Evolutionary conservation across 129 eudicot genomes (phyloP).

Genomic region (Lactuca sativa): DNA sequence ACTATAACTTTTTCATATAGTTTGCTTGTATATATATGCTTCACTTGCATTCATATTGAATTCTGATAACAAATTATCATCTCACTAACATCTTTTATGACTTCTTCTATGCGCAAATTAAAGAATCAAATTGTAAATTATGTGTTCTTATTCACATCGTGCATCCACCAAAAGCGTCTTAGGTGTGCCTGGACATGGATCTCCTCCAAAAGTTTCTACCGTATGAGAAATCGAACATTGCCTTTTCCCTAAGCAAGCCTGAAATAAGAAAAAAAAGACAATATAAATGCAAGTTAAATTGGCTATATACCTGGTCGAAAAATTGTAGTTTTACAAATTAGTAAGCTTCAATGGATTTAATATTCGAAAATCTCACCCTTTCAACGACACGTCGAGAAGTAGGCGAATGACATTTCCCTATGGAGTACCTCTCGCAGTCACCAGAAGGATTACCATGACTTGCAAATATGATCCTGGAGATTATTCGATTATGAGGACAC

Average conservation of each 20-base stretch:
- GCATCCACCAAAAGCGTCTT: slow-evolving; percentile 61
- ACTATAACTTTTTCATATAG: neutral
- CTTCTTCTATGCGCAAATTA: neutral
- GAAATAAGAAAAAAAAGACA: slow-evolving; percentile 22
- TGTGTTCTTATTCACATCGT: slow-evolving; percentile 37
- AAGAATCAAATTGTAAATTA: neutral
- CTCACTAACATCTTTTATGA: neutral
- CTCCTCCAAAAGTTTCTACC: slow-evolving; percentile 37
- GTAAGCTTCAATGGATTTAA: neutral
- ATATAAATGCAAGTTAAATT: neutral
- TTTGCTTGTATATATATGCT: neutral
- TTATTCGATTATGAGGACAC: slow-evolving; percentile 47
- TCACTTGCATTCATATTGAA: neutral
- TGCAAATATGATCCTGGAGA: slow-evolving; percentile 58
- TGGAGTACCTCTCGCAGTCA: slow-evolving; percentile 44
- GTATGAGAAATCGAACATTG: slow-evolving; percentile 46
- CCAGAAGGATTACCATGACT: slow-evolving; percentile 67
- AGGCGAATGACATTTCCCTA: slow-evolving; percentile 58
- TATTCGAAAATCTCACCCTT: slow-evolving; percentile 33
- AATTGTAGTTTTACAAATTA: neutral
- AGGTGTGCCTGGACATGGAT: slow-evolving; percentile 59
- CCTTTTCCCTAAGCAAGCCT: slow-evolving; percentile 66
- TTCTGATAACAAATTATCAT: neutral
- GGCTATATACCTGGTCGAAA: neutral
- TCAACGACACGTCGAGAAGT: slow-evolving; percentile 45